Percentiles rank a stretch among this genome's conserved stretches.
Conservation (phyloP, 345 rosid species). For the Eutrema heterophyllum region DNA sequence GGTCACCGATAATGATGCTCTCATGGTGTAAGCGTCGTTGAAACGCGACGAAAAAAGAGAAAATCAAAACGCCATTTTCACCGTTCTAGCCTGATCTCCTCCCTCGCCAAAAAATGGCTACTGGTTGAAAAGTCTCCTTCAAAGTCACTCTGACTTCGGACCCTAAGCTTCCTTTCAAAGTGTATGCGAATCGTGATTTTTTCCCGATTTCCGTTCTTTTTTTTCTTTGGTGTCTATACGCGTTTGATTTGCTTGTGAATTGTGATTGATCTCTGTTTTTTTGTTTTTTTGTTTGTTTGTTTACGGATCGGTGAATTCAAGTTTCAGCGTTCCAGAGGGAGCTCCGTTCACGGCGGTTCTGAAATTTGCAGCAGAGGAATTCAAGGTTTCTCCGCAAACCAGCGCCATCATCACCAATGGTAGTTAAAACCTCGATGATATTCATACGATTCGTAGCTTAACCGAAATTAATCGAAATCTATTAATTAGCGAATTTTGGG, state of each 20-base stretch:
- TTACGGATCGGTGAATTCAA: slow-evolving; percentile 25
- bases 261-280: no score
- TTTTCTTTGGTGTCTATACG: not conserved
- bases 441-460: not conserved
- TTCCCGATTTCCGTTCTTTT: not conserved
- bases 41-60: not conserved
- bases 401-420: slow-evolving; percentile 99
- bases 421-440: slow-evolving; percentile 10
- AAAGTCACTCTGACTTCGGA: slow-evolving; percentile 95
- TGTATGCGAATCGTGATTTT: slow-evolving; percentile 34
- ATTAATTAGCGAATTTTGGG: not conserved
- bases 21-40: slow-evolving; percentile 1
- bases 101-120: slow-evolving; percentile 50
- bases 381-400: slow-evolving; percentile 97
- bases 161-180: slow-evolving; percentile 99
- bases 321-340: slow-evolving; percentile 96
- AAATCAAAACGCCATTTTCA: not conserved
- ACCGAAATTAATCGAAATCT: not conserved
- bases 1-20: no score
- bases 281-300: not conserved
- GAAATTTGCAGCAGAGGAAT: slow-evolving; percentile 95
- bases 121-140: slow-evolving; percentile 88
- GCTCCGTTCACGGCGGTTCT: slow-evolving; percentile 96
- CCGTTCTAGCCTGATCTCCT: slow-evolving; percentile 3
- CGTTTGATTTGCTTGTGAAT: no score